Base-by-base conservation (phyloP, 2,329 filamentous ascomycete genomes). In the Cladosporium cucumerinum region DNA sequence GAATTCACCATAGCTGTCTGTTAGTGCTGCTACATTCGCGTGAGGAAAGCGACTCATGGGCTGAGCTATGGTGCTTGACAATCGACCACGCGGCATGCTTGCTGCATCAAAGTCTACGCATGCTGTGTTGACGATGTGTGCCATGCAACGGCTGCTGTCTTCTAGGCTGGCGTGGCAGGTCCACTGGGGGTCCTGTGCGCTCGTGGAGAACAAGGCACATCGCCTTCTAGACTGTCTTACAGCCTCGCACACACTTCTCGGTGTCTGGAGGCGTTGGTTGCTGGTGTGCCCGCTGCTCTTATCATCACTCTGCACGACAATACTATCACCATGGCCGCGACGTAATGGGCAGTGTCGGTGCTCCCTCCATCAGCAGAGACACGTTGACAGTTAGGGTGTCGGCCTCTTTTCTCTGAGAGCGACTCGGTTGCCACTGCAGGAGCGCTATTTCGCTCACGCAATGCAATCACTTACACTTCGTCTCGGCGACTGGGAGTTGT, bases 221-320 rank as follows among this genome's bases (percentile, higher is more conserved):
- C 52, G 34, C 49, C 49, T 62, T 62, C 59, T 62, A 62, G 59
- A 55, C 49, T 62, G 59, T 62, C 59, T 62, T 49, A 62, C 59
- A 43, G 18, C n/a, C 18, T 43, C 36, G 36, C 49, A 54, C 30
- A 25, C 30, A 23, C 59, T 62, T 46, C 49, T 62, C 23, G 58
- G 52, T 62, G 59, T 62, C 48, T 62, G 21, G 23, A n/a, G 23
- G 49, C n/a, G 26, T 62, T 62, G 59, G 32, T 43, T 62, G 48
- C 32, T 54, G 36, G 49, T 39, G 46, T 23, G 23, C 8, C 23
- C 30, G 49, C 26, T 30, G 49, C 58, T 61, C 58, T 61, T 61
- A 61, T 18, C 58, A 61, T 61, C 58, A 52, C 58, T 61, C 58
- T 61, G 58, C 58, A 61, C 58, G 28, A 61, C 58, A 59, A 59